Evolutionary conservation across 495 filamentous ascomycete genomes (phyloP), one percentile per base, ranked within the genome.

Genomic region (Clohesyomyces aquaticus): DNA sequence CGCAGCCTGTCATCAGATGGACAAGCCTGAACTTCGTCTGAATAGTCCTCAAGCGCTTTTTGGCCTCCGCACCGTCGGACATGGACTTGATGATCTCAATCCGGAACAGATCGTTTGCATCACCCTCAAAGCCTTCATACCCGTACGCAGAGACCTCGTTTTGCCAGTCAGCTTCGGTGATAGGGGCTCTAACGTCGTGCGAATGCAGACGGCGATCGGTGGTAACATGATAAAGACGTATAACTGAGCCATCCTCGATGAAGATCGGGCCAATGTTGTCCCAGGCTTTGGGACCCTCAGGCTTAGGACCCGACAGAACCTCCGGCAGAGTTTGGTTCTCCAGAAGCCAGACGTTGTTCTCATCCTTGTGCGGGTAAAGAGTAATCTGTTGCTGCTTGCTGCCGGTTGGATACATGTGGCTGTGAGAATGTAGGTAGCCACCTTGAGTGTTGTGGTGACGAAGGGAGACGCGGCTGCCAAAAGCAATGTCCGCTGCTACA

Each of bases 371-470:
- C 10, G 94, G 94, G 69, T 98, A 98, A 8, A 98, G 85, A 1
- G 94, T 98, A 68, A 98, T 91, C 73, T 98, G 94, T 75, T 98
- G 94, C 74, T 98, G 94, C 80, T 97, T 96, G 80, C 91, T 96
- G 64, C 94, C 94, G 4, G 87, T 89, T 12, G 94, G 94, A 74
- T 97, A 98, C 94, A 98, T 98, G 72, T 96, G 87, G 68, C 84
- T 85, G 76, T 98, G 94, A 9, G 93, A 97, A 76, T 98, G 94
- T 26, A 98, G 83, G 73, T 98, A 98, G 35, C 94, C 94, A 71
- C 94, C 94, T 72, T 98, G 94, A 9, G 94, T 98, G 73, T 98
- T 98, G 69, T 89, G 85, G 74, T 98, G 94, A 67, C 94, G 89
- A 65, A 98, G 83, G 70, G 81, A 85, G 67, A 98, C 81, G 43